A percentile compares a stretch with the other conserved stretches of the same genome.
These are phyloP conservation scores for Gastrolobium bilobum DNA, from an alignment of 306 rosid species.

Conservation along the genomic window DNA sequence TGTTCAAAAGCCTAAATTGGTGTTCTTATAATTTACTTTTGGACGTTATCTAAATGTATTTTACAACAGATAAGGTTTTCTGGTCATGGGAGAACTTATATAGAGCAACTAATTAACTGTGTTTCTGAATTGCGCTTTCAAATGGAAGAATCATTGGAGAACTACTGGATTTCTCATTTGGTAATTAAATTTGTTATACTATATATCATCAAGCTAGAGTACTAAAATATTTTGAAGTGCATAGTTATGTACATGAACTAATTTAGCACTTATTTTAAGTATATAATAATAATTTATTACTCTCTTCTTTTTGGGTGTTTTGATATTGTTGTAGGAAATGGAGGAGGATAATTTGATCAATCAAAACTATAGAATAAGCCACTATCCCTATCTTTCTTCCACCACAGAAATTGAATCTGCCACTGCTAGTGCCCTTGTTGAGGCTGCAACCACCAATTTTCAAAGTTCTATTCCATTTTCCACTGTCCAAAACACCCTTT, in stretches of 20 bases:
- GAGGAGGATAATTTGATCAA: background rate
- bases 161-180: slow-evolving; percentile 1
- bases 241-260: too few relatives aligned
- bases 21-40: too few relatives aligned
- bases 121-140: background rate
- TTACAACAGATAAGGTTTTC: background rate
- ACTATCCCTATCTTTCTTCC: slow-evolving; percentile 5
- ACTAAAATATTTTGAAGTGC: background rate
- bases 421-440: background rate
- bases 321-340: background rate
- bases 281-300: background rate
- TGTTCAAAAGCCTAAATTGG: too few relatives aligned
- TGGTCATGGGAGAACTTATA: background rate
- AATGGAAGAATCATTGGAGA: slow-evolving; percentile 1
- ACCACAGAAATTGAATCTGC: background rate
- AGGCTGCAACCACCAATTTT: background rate
- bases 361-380: background rate
- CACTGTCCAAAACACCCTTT: background rate
- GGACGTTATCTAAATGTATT: too few relatives aligned
- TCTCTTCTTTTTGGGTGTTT: background rate
- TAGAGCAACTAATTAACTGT: too few relatives aligned
- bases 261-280: background rate
- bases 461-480: background rate
- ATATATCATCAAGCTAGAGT: background rate
- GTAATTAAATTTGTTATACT: background rate